Evolutionary conservation across 2,329 filamentous ascomycete species (phyloP), one percentile per base, ranked within the genome.

Genomic region (Fusarium pseudoanthophilum): DNA sequence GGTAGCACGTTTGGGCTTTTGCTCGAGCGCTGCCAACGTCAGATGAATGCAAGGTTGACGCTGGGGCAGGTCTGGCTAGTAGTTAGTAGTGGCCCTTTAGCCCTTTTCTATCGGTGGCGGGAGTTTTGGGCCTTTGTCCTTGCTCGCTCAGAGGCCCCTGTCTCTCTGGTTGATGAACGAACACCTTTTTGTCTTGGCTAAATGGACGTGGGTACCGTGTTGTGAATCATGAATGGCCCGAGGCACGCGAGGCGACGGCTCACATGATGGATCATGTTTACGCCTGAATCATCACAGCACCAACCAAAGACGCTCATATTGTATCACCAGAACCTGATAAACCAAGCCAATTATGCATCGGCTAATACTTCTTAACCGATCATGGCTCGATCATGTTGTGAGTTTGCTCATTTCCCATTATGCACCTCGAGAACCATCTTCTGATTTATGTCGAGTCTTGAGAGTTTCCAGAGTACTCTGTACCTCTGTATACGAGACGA

Each of bases 201-300:
- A 28, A 42, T 43, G 55, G 36, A 26, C 65, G 52, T 49, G 60
- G 59, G 32, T 37, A 37, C 67, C 36, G 24, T 53, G 46, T 55
- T 55, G 60, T 60, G 56, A 52, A 59, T 72, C 37, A 52, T 56
- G 51, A 45, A 65, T 76, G 68, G 68, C 65, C 75, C 48, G 46
- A 72, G 66, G 62, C 45, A 65, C 67, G 65, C 55, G 58, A 75
- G 66, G 60, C 48, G 64, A 64, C 60, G 36, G 53, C 71, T 71
- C 75, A 77, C 75, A 77, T 77, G 75, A 77, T 75, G 65, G 65
- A 30, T 61, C 64, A 73, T 76, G 67, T 61, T 70, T 69, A 48
- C 42, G 69, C 42, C 73, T 56, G 67, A 45, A 55, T 69, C 57
- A 72, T 72, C 64, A 74, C 72, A 53, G 62, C 64, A 59, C 60